Percentiles rank a stretch among this genome's conserved stretches.
These are phyloP conservation scores for Kwoniella sp. DNA, from an alignment of 768 basidiomycete genomes.

Conservation along the genomic window DNA sequence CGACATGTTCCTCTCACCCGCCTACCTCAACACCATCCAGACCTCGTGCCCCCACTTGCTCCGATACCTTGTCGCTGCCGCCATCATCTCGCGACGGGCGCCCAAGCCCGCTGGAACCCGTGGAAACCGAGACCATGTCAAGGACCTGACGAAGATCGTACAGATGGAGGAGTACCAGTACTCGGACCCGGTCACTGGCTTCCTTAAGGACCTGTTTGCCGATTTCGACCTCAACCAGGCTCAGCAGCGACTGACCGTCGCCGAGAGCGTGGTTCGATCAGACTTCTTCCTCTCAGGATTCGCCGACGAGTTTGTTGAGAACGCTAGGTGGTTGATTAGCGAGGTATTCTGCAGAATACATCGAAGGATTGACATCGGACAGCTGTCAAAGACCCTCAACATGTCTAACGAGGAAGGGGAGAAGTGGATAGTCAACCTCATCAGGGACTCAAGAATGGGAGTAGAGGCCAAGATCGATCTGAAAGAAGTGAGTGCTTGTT, in stretches of 20 bases:
- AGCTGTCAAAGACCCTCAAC: conserved; percentile 88
- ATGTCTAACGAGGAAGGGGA: conserved; percentile 93
- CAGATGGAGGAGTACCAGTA: conserved; percentile 96
- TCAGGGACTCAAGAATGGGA: conserved; percentile 93
- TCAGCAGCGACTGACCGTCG: conserved; percentile 65
- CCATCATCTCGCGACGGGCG: conserved; percentile 80
- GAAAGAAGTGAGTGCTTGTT: conserved; percentile 64
- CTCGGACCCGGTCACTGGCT: conserved; percentile 84
- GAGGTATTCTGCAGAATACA: conserved; percentile 98
- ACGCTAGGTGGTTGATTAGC: conserved; percentile 89
- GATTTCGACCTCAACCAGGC: conserved; percentile 97
- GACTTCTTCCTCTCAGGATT: conserved; percentile 93
- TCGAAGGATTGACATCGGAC: conserved; percentile 61
- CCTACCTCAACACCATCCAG: conserved; percentile 97
- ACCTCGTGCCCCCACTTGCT: conserved; percentile 91
- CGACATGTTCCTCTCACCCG: conserved; percentile 92
- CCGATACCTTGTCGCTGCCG: conserved; percentile 87
- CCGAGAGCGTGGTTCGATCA: conserved; percentile 72
- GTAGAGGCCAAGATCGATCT: conserved; percentile 97
- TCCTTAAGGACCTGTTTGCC: conserved; percentile 87
- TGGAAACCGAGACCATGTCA: conserved; percentile 79
- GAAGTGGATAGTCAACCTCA: conserved; percentile 99
- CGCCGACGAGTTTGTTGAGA: conserved; percentile 91
- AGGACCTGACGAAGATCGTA: conserved; percentile 87
- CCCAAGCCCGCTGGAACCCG: conserved; percentile 55